These are phyloP conservation scores for Coccomyxa sp. DNA, from an alignment of 139 green algal genomes.

Conservation along the genomic window DNA sequence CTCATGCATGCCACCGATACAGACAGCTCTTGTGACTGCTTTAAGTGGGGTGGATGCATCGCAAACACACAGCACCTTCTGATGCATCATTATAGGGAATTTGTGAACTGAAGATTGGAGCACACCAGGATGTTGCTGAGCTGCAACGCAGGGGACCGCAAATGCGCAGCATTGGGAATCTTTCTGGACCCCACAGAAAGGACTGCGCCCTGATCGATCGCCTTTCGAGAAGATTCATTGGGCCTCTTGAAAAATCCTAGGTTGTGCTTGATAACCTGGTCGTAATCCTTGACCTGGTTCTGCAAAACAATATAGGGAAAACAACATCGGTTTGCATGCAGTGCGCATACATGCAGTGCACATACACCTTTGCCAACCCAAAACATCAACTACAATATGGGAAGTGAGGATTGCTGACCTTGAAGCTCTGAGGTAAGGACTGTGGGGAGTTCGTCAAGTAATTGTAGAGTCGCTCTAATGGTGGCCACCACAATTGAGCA, in stretches of 20 bases:
- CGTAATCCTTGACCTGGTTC: not conserved
- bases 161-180: no score
- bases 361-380: not conserved
- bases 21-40: no score
- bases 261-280: constrained; percentile 6
- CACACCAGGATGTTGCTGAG: no score
- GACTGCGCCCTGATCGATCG: not conserved
- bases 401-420: no score
- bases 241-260: constrained; percentile 18
- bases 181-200: no score
- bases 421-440: not conserved
- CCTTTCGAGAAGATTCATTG: constrained; percentile 15
- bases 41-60: no score
- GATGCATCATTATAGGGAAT: no score
- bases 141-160: no score
- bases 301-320: not conserved
- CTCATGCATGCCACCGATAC: constrained; percentile 13
- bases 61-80: no score
- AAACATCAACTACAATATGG: no score
- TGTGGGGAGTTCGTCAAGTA: constrained; percentile 18
- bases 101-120: no score
- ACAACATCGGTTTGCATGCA: not conserved
- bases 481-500: constrained; percentile 25
- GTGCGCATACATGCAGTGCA: not conserved
- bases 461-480: constrained; percentile 21